Evolutionary conservation across 2,329 filamentous ascomycete species (phyloP).

Genomic region (Aspergillus japonicus): DNA sequence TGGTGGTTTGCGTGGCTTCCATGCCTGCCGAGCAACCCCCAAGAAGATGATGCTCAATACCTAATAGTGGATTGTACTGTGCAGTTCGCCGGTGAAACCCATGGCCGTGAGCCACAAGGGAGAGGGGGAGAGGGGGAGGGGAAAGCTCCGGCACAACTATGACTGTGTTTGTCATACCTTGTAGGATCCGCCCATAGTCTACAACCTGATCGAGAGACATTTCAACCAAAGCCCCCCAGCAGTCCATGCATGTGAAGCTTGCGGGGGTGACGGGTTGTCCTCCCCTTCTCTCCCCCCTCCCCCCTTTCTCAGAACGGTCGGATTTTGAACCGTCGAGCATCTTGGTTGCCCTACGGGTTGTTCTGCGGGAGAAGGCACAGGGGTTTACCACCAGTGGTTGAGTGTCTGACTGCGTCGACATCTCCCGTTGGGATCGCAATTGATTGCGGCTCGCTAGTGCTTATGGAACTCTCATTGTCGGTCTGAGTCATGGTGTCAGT

Average conservation of each 20-base stretch:
- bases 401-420: not conserved
- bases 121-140: too few species aligned
- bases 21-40: not conserved
- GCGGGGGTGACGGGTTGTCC: not conserved
- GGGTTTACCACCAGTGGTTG: not conserved
- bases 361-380: not conserved
- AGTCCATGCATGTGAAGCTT: not conserved
- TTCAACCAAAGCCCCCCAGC: not conserved
- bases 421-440: not conserved
- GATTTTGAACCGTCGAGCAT: not conserved
- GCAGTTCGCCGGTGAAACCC: not conserved
- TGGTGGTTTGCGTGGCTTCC: slow-evolving; percentile 1
- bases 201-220: not conserved
- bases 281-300: too few species aligned
- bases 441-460: not conserved
- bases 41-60: not conserved
- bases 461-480: not conserved
- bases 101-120: not conserved
- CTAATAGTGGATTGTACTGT: not conserved
- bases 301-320: not conserved
- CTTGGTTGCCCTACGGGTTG: not conserved
- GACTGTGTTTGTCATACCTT: not conserved
- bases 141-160: not conserved
- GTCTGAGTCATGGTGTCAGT: not conserved
- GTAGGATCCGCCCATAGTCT: not conserved